Conservation (phyloP, 169 alveolate species). For the Cryptosporidium sp. region DNA sequence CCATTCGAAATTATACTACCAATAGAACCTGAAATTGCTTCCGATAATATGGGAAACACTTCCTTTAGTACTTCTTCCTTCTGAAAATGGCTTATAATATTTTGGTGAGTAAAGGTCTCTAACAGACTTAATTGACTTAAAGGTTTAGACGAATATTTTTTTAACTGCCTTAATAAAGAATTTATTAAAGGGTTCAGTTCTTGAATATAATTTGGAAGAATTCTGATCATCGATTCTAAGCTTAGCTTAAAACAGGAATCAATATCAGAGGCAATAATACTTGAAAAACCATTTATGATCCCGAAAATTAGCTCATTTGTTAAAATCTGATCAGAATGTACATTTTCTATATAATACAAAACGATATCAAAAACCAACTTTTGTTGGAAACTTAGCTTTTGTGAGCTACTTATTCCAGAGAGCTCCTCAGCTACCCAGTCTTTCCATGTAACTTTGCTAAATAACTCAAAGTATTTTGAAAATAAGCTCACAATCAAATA, state of each 20-base stretch:
- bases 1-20: conserved; percentile 8
- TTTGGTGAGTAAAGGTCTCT: conserved; percentile 1
- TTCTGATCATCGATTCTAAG: not conserved
- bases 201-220: not conserved
- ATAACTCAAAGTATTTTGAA: not conserved
- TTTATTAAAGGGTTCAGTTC: not conserved
- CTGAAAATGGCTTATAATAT: not conserved
- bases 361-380: conserved; percentile 17
- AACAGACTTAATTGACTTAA: not conserved
- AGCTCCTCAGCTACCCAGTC: conserved; percentile 21
- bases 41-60: conserved; percentile 3
- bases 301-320: conserved; percentile 7
- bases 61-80: not conserved
- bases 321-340: conserved; percentile 13
- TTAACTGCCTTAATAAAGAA: conserved; percentile 24
- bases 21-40: conserved; percentile 21
- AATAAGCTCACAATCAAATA: not conserved
- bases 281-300: not conserved
- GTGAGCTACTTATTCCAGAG: not conserved
- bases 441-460: not conserved
- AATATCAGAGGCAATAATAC: conserved; percentile 6
- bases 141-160: conserved; percentile 15
- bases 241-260: not conserved
- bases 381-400: not conserved
- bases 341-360: conserved; percentile 1